Conservation (phyloP, 2,329 filamentous ascomycete genomes). For the Camillea tinctor region DNA sequence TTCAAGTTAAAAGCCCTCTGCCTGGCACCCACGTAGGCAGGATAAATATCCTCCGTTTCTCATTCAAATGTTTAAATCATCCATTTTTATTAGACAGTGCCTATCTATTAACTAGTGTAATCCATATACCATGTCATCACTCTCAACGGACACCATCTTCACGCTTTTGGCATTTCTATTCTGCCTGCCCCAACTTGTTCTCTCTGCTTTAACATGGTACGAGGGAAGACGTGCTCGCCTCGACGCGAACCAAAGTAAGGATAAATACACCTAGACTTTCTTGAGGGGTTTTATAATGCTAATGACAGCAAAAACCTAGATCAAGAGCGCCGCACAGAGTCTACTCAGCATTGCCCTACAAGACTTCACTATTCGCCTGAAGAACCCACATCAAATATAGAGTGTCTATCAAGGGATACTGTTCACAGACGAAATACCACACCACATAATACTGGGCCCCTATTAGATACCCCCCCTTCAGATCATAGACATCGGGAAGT, state of each 20-base stretch:
- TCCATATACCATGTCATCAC: neutral
- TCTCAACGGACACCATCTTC: neutral
- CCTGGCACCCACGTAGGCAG: too few species aligned
- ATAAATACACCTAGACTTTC: neutral
- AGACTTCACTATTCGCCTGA: neutral
- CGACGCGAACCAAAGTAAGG: neutral
- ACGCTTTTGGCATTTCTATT: neutral
- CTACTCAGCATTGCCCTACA: neutral
- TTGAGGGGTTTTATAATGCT: neutral
- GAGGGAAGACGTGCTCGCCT: neutral
- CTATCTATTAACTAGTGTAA: neutral
- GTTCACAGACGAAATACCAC: neutral
- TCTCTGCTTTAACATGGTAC: neutral
- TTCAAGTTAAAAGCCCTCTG: too few species aligned
- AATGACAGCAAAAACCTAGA: neutral
- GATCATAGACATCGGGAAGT: neutral
- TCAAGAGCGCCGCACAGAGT: neutral
- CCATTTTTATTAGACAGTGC: neutral
- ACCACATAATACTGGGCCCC: neutral
- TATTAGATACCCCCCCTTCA: neutral
- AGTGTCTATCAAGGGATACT: neutral
- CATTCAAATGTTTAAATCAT: too few species aligned
- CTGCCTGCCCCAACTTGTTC: neutral
- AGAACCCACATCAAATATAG: neutral
- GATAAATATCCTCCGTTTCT: too few species aligned